A percentile compares a stretch with the other conserved stretches of the same genome.
phyloP scores from a whole-genome alignment of 352 stramenopile species.

The Phytophthora palmivora region DNA sequence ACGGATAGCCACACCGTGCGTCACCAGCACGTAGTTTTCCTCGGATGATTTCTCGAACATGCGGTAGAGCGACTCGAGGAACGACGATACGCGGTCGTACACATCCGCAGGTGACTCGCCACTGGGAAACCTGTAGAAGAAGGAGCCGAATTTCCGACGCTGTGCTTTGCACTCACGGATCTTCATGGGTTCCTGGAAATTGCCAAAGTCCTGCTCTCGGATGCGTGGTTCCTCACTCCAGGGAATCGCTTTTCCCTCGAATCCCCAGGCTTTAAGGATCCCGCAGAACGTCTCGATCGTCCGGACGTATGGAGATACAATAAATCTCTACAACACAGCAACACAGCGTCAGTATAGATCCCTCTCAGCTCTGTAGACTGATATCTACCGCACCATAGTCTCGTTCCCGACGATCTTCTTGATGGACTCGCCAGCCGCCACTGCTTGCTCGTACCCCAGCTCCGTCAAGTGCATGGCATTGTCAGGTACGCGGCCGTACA shows the following conservation, averaged over 20 bases:
- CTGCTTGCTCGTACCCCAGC: slow-evolving; percentile 79
- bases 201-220: slow-evolving; percentile 91
- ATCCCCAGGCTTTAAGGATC: slow-evolving; percentile 75
- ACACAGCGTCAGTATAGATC: not conserved
- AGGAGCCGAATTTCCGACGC: slow-evolving; percentile 80
- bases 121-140: slow-evolving; percentile 91
- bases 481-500: slow-evolving; percentile 81
- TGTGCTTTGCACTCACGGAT: slow-evolving; percentile 86
- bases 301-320: slow-evolving; percentile 85
- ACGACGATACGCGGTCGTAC: slow-evolving; percentile 89
- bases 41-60: slow-evolving; percentile 84
- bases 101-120: slow-evolving; percentile 89
- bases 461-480: slow-evolving; percentile 87
- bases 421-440: slow-evolving; percentile 71
- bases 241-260: slow-evolving; percentile 59
- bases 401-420: slow-evolving; percentile 83
- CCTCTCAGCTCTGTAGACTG: not conserved
- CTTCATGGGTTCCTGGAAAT: slow-evolving; percentile 86
- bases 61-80: slow-evolving; percentile 88
- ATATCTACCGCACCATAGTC: slow-evolving; percentile 53
- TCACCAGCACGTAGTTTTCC: slow-evolving; percentile 88
- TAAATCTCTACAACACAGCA: slow-evolving; percentile 64
- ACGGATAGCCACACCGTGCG: slow-evolving; percentile 87
- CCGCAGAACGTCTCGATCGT: slow-evolving; percentile 91
- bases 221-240: slow-evolving; percentile 89